Percentiles rank a stretch among this genome's conserved stretches.
phyloP scores from a whole-genome alignment of 305 asterid genomes.

The Fraxinus sp. region DNA sequence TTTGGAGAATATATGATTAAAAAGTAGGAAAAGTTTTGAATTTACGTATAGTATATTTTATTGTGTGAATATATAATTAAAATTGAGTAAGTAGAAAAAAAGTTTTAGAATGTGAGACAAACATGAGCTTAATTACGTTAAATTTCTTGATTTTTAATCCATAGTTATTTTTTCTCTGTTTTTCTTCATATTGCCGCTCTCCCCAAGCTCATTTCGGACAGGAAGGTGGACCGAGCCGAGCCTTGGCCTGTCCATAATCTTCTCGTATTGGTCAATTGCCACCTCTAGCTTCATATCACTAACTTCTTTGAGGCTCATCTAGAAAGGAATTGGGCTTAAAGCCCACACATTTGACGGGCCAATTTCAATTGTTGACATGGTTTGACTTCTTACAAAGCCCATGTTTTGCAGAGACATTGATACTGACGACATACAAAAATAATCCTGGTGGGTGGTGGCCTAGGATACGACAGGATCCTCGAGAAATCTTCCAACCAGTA shows the following conservation, averaged over 20 bases:
- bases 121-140: neutral
- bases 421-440: neutral
- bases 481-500: slow-evolving; percentile 29
- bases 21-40: too few species aligned
- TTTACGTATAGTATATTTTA: too few species aligned
- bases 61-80: too few species aligned
- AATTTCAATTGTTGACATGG: neutral
- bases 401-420: neutral
- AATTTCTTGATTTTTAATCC: neutral
- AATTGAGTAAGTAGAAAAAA: too few species aligned
- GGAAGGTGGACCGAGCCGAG: neutral
- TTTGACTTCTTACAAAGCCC: neutral
- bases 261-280: neutral
- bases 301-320: neutral
- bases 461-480: neutral
- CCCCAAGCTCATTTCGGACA: neutral
- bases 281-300: neutral
- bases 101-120: too few species aligned
- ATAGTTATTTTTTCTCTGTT: neutral
- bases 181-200: neutral
- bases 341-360: neutral
- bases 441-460: neutral
- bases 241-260: neutral
- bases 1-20: too few species aligned
- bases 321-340: neutral